Evolutionary conservation across 2,329 filamentous ascomycete species (phyloP), one percentile per base, ranked within the genome.

Genomic region (Dactylonectria estremocensis): DNA sequence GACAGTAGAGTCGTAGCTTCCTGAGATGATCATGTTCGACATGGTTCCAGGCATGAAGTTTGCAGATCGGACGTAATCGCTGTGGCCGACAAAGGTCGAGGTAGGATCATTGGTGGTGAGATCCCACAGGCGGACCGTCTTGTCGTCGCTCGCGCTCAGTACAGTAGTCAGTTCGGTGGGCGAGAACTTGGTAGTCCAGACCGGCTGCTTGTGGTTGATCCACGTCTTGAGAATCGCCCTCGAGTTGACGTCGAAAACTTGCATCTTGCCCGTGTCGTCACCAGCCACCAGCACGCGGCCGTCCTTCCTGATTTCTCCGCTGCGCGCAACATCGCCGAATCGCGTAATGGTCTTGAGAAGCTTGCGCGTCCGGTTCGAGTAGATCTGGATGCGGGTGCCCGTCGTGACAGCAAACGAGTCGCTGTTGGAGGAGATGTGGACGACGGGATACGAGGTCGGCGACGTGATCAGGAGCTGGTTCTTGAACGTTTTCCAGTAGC

Each of bases 401-500:
- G 95, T 95, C n/a, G 95, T 98, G 68, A 98, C 93, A 64, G 94
- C 95, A 81, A 99, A 98, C 63, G 92, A 87, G 78, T 95, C 92
- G 80, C 87, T 88, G 75, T 83, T 85, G 83, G 91, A 92, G 56
- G 93, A 95, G 80, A 99, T 97, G 81, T 97, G 92, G 37, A 95
- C 97, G 76, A 99, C 90, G 52, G 94, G 93, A 80, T 93, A 95
- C 78, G 94, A 93, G 71, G 96, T 94, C 71, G 95, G 95, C 70
- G 95, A 97, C 52, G 96, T 93, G 69, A 98, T 91, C 69, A 95
- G 91, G 65, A 97, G 90, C 72, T 95, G 93, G 74, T 95, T 96
- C 83, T 94, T 95, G 86, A 99, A 99, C 13, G 93, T 92, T 79
- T 92, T 93, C 97, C 97, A 99, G 87, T 98, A 98, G 72, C 92